These are phyloP conservation scores for Metarhizium rileyi DNA, from an alignment of 2,329 filamentous ascomycete species.

Conservation along the genomic window DNA sequence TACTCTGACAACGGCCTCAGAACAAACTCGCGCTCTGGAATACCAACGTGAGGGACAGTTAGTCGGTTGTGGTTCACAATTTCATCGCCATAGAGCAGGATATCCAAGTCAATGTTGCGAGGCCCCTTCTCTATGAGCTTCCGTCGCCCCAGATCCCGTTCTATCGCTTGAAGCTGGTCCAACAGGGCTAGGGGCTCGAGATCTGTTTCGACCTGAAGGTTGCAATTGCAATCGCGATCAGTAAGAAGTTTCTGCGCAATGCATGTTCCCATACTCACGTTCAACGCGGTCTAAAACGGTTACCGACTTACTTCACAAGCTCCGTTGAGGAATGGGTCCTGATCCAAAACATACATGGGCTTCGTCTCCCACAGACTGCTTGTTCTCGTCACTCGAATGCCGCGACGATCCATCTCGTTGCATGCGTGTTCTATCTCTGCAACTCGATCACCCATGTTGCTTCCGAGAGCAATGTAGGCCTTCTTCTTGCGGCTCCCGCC, in stretches of 20 bases:
- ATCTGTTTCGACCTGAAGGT: conserved; percentile 63
- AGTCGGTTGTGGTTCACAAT: conserved; percentile 60
- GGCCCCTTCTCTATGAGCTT: conserved; percentile 91
- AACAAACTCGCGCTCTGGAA: conserved; percentile 89
- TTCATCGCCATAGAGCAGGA: conserved; percentile 69
- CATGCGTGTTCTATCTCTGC: conserved; percentile 79
- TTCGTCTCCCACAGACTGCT: conserved; percentile 90
- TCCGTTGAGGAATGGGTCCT: conserved; percentile 83
- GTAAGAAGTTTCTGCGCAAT: no score
- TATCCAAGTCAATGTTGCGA: conserved; percentile 88
- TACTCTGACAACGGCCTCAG: conserved; percentile 76
- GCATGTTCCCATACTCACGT: no score
- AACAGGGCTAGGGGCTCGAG: conserved; percentile 67
- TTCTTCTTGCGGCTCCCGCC: conserved; percentile 27
- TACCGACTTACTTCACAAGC: conserved; percentile 64
- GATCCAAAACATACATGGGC: conserved; percentile 92
- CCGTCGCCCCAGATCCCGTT: conserved; percentile 65
- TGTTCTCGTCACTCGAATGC: conserved; percentile 66
- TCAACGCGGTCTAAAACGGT: neutral
- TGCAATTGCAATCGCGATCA: neutral
- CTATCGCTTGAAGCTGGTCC: conserved; percentile 74
- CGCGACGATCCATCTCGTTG: conserved; percentile 60
- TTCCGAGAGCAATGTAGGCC: conserved; percentile 82
- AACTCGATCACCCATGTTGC: conserved; percentile 82
- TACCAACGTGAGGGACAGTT: conserved; percentile 74